phyloP scores from a whole-genome alignment of 139 green algal genomes.

The Mesostigma viride region DNA sequence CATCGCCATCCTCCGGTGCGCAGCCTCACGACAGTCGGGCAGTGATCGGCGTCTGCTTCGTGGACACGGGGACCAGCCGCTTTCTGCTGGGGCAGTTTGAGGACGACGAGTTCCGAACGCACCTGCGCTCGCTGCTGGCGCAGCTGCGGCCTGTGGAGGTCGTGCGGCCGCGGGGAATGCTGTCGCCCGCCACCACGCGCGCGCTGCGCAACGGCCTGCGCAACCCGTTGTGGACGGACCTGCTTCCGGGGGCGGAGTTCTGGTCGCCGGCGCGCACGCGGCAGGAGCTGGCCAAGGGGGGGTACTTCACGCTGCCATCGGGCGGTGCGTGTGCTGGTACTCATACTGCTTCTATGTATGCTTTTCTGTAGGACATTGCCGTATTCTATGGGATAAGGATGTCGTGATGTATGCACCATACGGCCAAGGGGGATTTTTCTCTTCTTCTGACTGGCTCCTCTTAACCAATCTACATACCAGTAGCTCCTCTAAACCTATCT shows the following conservation, averaged over 20 bases:
- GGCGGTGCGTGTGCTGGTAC: too few relatives aligned
- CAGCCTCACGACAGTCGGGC: neutral
- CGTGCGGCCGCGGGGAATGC: conserved; percentile 41
- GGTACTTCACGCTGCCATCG: too few relatives aligned
- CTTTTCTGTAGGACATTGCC: too few relatives aligned
- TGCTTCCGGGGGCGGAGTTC: conserved; percentile 8
- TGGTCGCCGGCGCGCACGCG: conserved; percentile 13
- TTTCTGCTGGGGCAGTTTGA: conserved; percentile 50
- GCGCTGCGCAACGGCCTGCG: conserved; percentile 30
- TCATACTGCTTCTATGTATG: too few relatives aligned
- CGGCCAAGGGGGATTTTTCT: too few relatives aligned
- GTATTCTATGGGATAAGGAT: too few relatives aligned
- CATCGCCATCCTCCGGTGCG: too few relatives aligned
- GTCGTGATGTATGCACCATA: too few relatives aligned
- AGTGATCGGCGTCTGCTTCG: conserved; percentile 39
- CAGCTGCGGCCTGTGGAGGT: conserved; percentile 69
- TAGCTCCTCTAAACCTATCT: too few relatives aligned
- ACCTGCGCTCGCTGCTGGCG: conserved; percentile 49
- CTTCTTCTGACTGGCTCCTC: too few relatives aligned
- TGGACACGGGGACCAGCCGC: conserved; percentile 58
- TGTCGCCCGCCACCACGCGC: conserved; percentile 30
- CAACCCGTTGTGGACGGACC: conserved; percentile 10
- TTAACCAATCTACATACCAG: too few relatives aligned
- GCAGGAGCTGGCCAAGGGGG: neutral
- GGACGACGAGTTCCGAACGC: conserved; percentile 43